Base-by-base conservation (phyloP, 208 protist genomes). In the Porcisia deanei region DNA sequence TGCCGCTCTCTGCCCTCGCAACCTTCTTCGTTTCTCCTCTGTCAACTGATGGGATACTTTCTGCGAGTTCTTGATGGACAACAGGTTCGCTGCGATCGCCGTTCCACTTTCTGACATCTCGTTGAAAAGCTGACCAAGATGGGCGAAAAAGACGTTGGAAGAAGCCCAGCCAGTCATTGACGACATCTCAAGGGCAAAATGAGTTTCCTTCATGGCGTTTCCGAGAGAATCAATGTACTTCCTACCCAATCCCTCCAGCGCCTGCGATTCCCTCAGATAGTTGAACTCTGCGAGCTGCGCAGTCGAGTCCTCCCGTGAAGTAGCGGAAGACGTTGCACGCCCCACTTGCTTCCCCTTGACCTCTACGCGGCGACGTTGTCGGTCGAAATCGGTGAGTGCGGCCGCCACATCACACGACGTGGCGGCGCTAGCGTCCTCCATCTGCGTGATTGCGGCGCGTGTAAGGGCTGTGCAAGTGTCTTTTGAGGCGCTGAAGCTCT, bases 81-180 rank as follows among this genome's bases (percentile, higher is more conserved):
- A 75, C 22, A 86, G 55, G 37, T 57, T 77, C 18, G 68, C 72
- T 43, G 82, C 85, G 12, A 91, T 66, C 9, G 61, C 37, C 25
- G 76, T 75, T 45, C 73, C 80, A 10, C 53, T 53, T 20, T 22
- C 60, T 16, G 77, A 67, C 1, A 81, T 4, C 57, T 90, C 90
- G 10, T 72, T 70, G 4, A 92, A 83, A 41, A 94, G 85, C 0
- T 72, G 54, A 25, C 77, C 77, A 0, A 91, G 75, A 37, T 94
- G 90, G 20, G 85, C 64, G 79, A 94, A 89, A 54, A 94, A 89
- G 8, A 94, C 84, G 73, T 94, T 94, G 16, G 77, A 82, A 22
- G 90, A 81, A 1, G 88, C 72, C 90, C 90, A 94, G 30, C 86
- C 85, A 2, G 84, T 82, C 90, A 94, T 91, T 3, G 86, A 91